phyloP scores from a whole-genome alignment of 2,329 filamentous ascomycete genomes.

The Fusarium floridanum region DNA sequence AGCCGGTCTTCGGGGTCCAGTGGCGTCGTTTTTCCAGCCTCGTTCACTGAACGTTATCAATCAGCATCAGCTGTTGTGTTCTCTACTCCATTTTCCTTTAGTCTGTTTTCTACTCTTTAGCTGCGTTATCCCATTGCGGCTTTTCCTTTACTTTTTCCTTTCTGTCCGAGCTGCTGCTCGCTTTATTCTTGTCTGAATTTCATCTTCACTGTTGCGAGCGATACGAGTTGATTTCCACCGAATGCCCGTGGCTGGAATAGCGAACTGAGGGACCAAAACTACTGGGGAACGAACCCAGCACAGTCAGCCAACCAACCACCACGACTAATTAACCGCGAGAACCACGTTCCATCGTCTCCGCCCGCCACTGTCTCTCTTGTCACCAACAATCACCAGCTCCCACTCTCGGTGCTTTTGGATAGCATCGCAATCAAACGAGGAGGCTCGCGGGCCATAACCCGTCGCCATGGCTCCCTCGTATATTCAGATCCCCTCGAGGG shows the following conservation, averaged over 20 bases:
- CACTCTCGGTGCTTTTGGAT: conserved; percentile 25
- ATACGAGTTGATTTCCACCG: conserved; percentile 20
- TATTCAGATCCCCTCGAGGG: conserved; percentile 61
- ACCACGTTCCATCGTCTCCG: conserved; percentile 25
- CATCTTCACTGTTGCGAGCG: not conserved
- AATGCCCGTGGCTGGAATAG: conserved; percentile 40
- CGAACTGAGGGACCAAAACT: conserved; percentile 7
- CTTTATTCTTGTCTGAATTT: conserved; percentile 11
- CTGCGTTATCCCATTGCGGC: not conserved
- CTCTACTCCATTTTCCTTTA: conserved; percentile 18
- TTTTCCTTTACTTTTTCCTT: conserved; percentile 15
- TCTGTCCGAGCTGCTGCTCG: conserved; percentile 33
- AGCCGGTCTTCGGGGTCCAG: conserved; percentile 42
- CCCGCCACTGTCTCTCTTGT: conserved; percentile 7
- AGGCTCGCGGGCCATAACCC: conserved; percentile 34
- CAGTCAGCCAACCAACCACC: conserved; percentile 21
- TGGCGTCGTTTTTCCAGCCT: conserved; percentile 18
- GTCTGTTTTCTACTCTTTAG: not conserved
- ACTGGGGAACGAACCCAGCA: conserved; percentile 24
- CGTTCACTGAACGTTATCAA: conserved; percentile 28
- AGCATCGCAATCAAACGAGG: conserved; percentile 51
- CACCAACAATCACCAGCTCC: conserved; percentile 19
- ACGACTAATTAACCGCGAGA: conserved; percentile 31
- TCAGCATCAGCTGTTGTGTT: conserved; percentile 28
- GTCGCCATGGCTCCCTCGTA: conserved; percentile 64